Conservation (phyloP, 345 rosid species). For the Eucalyptus regnans region DNA sequence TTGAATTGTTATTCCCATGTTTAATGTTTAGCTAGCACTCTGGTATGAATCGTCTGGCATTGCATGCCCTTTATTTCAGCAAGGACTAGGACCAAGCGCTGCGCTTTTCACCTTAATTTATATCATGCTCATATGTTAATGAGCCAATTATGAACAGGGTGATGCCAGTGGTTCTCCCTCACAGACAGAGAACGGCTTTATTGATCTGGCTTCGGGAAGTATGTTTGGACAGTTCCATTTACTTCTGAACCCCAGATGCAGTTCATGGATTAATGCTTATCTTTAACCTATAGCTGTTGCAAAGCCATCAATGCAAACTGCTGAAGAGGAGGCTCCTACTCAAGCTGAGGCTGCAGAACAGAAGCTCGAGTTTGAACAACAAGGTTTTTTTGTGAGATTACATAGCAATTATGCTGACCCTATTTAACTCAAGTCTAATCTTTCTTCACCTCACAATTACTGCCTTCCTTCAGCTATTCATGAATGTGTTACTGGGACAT, state of each 20-base stretch:
- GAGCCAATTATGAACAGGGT: conserved; percentile 40
- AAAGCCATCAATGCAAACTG: conserved; percentile 76
- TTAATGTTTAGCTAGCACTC: background rate
- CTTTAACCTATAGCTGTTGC: conserved; percentile 60
- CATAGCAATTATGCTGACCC: background rate
- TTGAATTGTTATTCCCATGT: background rate
- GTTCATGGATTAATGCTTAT: background rate
- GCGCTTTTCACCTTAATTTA: background rate
- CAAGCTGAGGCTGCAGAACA: conserved; percentile 98
- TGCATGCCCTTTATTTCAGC: background rate
- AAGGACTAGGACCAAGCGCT: background rate
- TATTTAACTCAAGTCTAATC: background rate
- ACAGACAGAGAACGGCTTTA: conserved; percentile 36
- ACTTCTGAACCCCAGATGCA: background rate
- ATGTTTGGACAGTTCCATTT: conserved; percentile 1
- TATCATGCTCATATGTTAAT: background rate
- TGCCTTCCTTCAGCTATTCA: background rate
- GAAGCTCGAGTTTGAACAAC: conserved; percentile 78
- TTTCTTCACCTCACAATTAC: background rate
- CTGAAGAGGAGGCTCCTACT: conserved; percentile 89
- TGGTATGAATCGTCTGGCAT: background rate
- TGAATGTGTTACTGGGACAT: background rate
- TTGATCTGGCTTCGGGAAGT: conserved; percentile 63
- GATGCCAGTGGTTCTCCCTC: conserved; percentile 27
- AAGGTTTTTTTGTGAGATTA: conserved; percentile 39